Evolutionary conservation across 192 early-diverging fungal species (phyloP).

Genomic region (Coemansia sp.): DNA sequence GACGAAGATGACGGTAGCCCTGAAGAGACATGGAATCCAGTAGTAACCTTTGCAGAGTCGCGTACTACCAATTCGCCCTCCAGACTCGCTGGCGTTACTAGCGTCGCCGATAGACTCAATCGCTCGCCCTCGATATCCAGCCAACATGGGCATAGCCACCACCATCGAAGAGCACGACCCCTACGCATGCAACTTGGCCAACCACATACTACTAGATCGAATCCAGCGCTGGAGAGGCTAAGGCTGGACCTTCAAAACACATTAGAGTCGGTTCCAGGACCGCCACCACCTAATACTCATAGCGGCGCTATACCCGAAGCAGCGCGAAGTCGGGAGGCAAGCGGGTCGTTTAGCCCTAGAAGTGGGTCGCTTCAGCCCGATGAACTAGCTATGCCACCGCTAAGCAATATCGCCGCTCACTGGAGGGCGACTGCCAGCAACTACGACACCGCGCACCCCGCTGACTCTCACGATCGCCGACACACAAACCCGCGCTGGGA

Average conservation of each 20-base stretch:
- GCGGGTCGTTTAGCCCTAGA: background rate
- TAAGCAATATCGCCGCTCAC: constrained; percentile 12
- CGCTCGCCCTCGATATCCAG: background rate
- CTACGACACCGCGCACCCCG: background rate
- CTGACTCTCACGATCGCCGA: background rate
- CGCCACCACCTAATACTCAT: background rate
- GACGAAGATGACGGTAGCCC: constrained; percentile 9
- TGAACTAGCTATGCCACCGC: constrained; percentile 9
- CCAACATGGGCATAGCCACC: background rate
- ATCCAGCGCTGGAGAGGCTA: constrained; percentile 19
- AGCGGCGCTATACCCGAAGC: background rate
- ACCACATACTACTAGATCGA: constrained; percentile 8
- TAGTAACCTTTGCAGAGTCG: constrained; percentile 47
- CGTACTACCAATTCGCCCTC: background rate
- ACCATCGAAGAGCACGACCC: constrained; percentile 7
- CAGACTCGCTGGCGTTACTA: background rate
- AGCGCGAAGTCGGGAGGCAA: too few species aligned
- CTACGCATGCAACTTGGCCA: constrained; percentile 1
- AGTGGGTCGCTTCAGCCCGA: constrained; percentile 6
- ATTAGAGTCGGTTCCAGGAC: background rate
- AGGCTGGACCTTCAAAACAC: constrained; percentile 12
- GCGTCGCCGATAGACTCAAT: background rate
- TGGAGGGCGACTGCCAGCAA: constrained; percentile 4
- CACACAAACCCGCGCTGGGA: background rate
- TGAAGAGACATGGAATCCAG: constrained; percentile 27